Evolutionary conservation across 139 green algal genomes (phyloP), one percentile per base, ranked within the genome.

Genomic region (Dunaliella primolecta): DNA sequence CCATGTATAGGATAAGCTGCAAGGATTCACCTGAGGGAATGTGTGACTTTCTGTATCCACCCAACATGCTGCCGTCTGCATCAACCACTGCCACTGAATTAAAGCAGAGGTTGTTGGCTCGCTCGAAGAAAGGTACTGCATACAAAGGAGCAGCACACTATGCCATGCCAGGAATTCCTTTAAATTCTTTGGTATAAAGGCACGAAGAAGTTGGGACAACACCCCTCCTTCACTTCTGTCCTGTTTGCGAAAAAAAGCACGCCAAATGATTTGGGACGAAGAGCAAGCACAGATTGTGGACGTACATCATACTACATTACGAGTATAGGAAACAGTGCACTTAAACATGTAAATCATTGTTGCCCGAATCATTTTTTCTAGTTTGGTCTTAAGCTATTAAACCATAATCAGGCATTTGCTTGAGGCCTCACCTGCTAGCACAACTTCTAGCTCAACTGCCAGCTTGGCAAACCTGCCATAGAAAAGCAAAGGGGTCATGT

Each of bases 1-100:
- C n/a, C n/a, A n/a, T n/a, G n/a, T n/a, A n/a, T n/a, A n/a, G n/a
- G n/a, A n/a, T n/a, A n/a, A n/a, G n/a, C n/a, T n/a, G n/a, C n/a
- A n/a, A n/a, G n/a, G 77, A 15, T 64, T 30, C 0, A n/a, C n/a
- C 29, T 27, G 36, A 30, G 83, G 93, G 93, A 3, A 96, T 96
- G 89, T 96, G 93, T 0, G 83, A 89, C 86, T 96, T 96, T 75
- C 93, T 91, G 88, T 96, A 96, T 56, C 88, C 79, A 0, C 90
- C 92, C 71, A 92, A 85, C 0, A 91, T 71, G 2, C 3, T 56
- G 2, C 93, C 93, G 64, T 95, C 88, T 0, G 93, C 91, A 75
- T 96, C 93, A 27, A 92, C 85, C 74, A 96, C 81, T 25, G 89
- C 92, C 0, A 96, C 35, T 0, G 87, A 90, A 84, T 96, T 96